Conservation (phyloP, 257 asterid genomes). For the Euphrasia confusa region DNA sequence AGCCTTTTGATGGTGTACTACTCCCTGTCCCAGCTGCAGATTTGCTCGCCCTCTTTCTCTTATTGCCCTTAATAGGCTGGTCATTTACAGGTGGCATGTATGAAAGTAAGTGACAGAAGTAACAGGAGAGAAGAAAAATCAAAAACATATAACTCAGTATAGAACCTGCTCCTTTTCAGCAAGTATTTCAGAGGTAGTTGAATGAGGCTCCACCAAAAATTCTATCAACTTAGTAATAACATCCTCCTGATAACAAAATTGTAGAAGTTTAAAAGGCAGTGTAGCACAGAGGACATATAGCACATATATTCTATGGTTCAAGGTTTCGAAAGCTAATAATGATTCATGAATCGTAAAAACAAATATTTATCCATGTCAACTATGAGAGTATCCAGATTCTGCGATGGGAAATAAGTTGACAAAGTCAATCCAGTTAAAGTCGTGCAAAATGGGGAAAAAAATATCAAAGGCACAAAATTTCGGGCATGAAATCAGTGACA, state of each 20-base stretch:
- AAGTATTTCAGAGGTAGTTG: conserved; percentile 17
- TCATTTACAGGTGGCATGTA: conserved; percentile 10
- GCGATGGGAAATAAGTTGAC: not conserved
- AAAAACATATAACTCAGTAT: conserved; percentile 1
- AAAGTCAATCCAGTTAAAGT: not conserved
- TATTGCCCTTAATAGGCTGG: conserved; percentile 63
- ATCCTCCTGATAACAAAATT: conserved; percentile 17
- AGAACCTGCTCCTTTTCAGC: conserved; percentile 58
- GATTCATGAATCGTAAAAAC: not conserved
- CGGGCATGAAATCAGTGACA: too few species aligned
- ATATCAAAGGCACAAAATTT: too few species aligned
- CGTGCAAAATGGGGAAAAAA: too few species aligned
- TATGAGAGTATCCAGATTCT: conserved; percentile 7
- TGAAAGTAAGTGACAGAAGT: conserved; percentile 17
- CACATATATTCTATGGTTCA: not conserved
- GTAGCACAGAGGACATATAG: conserved; percentile 6
- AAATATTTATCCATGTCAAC: conserved; percentile 3
- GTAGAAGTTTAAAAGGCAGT: conserved; percentile 12
- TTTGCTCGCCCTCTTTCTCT: conserved; percentile 66
- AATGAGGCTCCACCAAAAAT: conserved; percentile 10
- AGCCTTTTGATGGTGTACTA: conserved; percentile 52
- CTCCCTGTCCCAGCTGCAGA: conserved; percentile 42
- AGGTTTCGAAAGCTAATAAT: not conserved
- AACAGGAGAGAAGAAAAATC: not conserved
- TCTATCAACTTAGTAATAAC: conserved; percentile 7